Percentiles rank a stretch among this genome's conserved stretches.
Evolutionary conservation across 768 basidiomycete species (phyloP).

Genomic region (Clitopilus passeckerianus): DNA sequence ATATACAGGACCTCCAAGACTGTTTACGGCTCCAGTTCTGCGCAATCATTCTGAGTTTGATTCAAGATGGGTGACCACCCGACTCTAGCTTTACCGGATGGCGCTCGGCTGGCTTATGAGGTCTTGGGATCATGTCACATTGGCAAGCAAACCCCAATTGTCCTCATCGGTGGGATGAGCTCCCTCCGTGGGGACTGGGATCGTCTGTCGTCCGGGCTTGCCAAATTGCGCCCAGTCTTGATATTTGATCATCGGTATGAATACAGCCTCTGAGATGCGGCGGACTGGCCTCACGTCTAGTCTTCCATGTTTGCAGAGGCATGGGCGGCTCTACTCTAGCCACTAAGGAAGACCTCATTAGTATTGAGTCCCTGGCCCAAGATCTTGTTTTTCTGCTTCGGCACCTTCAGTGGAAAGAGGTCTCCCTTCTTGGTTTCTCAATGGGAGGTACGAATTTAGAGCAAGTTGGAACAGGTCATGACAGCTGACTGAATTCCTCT

Average conservation of each 20-base stretch:
- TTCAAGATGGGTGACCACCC: background rate
- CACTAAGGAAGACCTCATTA: conserved; percentile 28
- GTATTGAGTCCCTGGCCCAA: conserved; percentile 39
- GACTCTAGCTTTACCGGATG: conserved; percentile 28
- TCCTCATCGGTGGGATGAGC: conserved; percentile 39
- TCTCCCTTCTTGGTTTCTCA: conserved; percentile 44
- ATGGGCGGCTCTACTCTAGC: conserved; percentile 40
- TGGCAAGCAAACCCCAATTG: conserved; percentile 26
- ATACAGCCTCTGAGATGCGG: background rate
- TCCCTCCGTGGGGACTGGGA: conserved; percentile 35
- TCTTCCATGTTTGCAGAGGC: conserved; percentile 25
- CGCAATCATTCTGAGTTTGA: background rate
- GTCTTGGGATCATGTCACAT: conserved; percentile 30
- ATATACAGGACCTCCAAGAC: background rate
- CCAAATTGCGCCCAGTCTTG: conserved; percentile 36
- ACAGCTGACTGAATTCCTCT: no score
- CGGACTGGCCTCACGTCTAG: no score
- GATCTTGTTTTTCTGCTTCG: conserved; percentile 35
- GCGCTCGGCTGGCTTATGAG: conserved; percentile 37
- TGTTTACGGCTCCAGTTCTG: background rate
- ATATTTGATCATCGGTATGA: conserved; percentile 32
- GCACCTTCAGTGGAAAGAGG: conserved; percentile 32
- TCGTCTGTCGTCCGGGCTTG: conserved; percentile 26
- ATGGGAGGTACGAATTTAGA: conserved; percentile 39
- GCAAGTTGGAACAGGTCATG: background rate